phyloP scores from a whole-genome alignment of 2,329 filamentous ascomycete species.

The Neofusicoccum ribis region DNA sequence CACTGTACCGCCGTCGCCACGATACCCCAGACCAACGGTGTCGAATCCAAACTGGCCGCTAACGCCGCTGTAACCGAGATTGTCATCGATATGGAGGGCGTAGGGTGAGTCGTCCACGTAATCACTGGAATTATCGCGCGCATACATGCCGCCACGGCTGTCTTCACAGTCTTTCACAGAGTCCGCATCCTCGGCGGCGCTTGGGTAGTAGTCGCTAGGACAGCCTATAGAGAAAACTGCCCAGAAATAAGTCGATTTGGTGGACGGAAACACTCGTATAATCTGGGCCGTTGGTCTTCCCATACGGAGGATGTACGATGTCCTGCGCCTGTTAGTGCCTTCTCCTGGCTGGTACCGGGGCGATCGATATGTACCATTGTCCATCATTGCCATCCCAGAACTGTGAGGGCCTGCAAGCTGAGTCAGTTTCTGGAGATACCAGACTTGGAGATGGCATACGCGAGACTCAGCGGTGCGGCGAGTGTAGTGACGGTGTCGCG shows the following conservation, averaged over 20 bases:
- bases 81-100: neutral
- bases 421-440: neutral
- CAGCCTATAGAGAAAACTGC: neutral
- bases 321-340: neutral
- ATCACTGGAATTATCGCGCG: neutral
- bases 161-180: neutral
- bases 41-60: neutral
- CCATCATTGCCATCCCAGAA: constrained; percentile 7
- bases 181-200: neutral
- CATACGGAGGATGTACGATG: neutral
- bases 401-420: neutral
- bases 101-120: neutral
- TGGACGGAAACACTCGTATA: neutral
- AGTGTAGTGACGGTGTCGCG: neutral
- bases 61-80: neutral
- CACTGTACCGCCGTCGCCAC: neutral
- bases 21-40: neutral
- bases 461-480: neutral
- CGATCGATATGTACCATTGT: neutral
- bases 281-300: neutral
- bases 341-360: neutral
- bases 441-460: neutral
- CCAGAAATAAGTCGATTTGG: neutral
- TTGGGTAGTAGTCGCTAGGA: neutral
- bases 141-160: neutral